Base-by-base conservation (phyloP, 2,329 filamentous ascomycete genomes). In the Ceratocystis destructans region DNA sequence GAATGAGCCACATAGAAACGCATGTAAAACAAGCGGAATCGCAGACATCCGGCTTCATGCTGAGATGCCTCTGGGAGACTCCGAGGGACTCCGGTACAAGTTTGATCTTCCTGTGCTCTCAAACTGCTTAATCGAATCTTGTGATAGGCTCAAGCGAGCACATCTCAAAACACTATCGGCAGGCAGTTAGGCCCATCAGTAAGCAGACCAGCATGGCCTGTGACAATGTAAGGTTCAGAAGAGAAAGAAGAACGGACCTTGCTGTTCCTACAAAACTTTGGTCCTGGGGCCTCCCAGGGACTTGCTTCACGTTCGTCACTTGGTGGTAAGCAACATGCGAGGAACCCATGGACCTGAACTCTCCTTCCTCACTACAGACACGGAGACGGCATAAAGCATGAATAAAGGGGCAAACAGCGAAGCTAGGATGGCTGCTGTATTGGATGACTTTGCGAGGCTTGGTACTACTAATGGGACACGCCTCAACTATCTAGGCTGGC, bases 1-100 rank as follows among this genome's bases (percentile, higher is more conserved):
- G 20, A 53, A 15, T 28, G 46, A 44, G 44, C 10, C 22, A n/a
- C 41, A 20, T 31, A 20, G 61, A 63, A 63, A 63, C 61, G 20
- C 61, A 50, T 50, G n/a, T 63, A 63, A 63, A 63, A 63, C 61
- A 63, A 1, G 10, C 45, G 61, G 61, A 63, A 63, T 8, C 28
- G 44, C 46, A n/a, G 5, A 46, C 20, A 44, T 63, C 61, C 61
- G 61, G 44, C 20, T 25, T 50, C 7, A 50, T 25, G 44, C 28
- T 28, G 15, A 37, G 55, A 28, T 2, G 55, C 28, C 55, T 37
- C 55, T 59, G 28, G 37, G 37, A 41, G 10, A 41, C 12, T 15
- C 37, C 37, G 37, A 41, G 3, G 12, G 37, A 20, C 17, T 31
- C 8, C 33, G 55, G 55, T 37, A n/a, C 55, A 3, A 3, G 61